phyloP scores from a whole-genome alignment of 2,329 filamentous ascomycete species.

The Colletotrichum brevisporum region DNA sequence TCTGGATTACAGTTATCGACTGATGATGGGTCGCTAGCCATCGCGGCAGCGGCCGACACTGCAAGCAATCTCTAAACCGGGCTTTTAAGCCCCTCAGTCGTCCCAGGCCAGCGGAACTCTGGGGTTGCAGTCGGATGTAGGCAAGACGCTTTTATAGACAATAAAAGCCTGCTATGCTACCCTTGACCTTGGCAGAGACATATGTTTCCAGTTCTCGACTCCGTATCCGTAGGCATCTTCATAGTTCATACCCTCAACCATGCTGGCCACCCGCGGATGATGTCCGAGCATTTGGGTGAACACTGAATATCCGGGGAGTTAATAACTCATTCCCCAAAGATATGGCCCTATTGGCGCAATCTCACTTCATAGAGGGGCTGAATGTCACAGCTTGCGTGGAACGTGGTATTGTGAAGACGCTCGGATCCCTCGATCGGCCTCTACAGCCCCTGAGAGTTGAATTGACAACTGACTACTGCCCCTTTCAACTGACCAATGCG shows the following conservation, averaged over 20 bases:
- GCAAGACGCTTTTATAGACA: background rate
- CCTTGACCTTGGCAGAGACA: too few species aligned
- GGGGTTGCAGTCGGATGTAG: background rate
- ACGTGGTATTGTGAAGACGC: background rate
- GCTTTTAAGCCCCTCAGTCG: background rate
- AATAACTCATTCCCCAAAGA: background rate
- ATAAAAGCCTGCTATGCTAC: too few species aligned
- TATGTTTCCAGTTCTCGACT: too few species aligned
- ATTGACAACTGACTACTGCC: background rate
- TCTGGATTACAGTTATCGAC: background rate
- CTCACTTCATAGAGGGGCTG: constrained; percentile 2
- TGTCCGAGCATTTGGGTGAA: background rate
- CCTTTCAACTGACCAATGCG: background rate
- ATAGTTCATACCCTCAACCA: background rate
- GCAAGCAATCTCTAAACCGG: background rate
- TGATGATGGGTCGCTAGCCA: background rate
- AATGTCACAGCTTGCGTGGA: background rate
- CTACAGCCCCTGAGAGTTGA: background rate
- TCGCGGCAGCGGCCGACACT: background rate
- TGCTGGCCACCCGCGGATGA: constrained; percentile 3
- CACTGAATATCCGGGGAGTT: background rate
- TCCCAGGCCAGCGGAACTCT: constrained; percentile 2
- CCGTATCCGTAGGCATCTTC: background rate
- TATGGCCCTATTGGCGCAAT: background rate
- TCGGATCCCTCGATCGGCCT: constrained; percentile 20